Evolutionary conservation across 148 eudicot genomes (phyloP).

Genomic region (Silene conica): DNA sequence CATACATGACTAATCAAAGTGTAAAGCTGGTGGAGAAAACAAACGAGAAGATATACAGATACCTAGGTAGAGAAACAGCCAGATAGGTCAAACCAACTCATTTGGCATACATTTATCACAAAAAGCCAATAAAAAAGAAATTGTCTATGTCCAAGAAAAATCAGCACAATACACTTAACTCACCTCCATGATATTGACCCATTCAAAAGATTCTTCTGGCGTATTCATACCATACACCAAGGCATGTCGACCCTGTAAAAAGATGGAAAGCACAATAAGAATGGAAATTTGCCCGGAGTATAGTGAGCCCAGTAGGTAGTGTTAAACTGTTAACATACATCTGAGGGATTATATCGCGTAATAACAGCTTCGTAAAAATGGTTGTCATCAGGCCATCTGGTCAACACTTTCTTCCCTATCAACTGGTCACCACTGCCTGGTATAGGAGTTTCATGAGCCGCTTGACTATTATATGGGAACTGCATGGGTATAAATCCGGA

Average conservation of each 20-base stretch:
- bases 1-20: not conserved
- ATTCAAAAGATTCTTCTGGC: slow-evolving; percentile 73
- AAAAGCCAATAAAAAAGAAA: not conserved
- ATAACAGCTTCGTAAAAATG: slow-evolving; percentile 86
- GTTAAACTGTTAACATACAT: slow-evolving; percentile 57
- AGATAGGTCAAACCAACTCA: not conserved
- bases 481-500: slow-evolving; percentile 28
- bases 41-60: slow-evolving; percentile 1
- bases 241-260: slow-evolving; percentile 80
- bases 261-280: slow-evolving; percentile 18
- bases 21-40: not conserved
- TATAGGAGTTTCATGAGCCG: slow-evolving; percentile 41
- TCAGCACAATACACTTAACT: not conserved
- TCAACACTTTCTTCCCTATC: slow-evolving; percentile 79
- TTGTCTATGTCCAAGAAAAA: not conserved
- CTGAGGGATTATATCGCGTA: slow-evolving; percentile 59
- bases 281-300: slow-evolving; percentile 8
- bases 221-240: slow-evolving; percentile 68
- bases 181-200: slow-evolving; percentile 89
- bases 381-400: slow-evolving; percentile 89
- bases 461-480: slow-evolving; percentile 38
- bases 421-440: slow-evolving; percentile 47
- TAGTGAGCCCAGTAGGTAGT: slow-evolving; percentile 14
- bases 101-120: not conserved
- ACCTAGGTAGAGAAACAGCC: not conserved